A percentile compares a stretch with the other conserved stretches of the same genome.
Evolutionary conservation across 2,329 filamentous ascomycete species (phyloP).

Genomic region (Cadophora luteo-olivacea): DNA sequence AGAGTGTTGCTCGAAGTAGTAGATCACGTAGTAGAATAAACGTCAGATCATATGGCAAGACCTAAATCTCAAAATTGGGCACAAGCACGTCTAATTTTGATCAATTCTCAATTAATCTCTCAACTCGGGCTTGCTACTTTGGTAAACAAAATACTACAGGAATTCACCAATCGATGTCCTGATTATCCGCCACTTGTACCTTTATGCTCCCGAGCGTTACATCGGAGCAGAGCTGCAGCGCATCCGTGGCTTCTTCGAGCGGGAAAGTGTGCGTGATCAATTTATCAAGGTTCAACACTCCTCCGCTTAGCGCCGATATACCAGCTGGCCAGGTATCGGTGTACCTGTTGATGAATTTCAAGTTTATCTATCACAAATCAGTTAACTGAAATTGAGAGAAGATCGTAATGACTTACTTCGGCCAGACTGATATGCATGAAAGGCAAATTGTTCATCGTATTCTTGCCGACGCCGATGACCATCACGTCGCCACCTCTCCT

Average conservation of each 20-base stretch:
- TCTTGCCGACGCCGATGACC: conserved; percentile 68
- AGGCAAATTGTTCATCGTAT: conserved; percentile 65
- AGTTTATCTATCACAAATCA: too few species aligned
- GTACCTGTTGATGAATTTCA: too few species aligned
- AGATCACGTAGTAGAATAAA: neutral
- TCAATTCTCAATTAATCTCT: neutral
- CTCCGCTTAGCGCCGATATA: neutral
- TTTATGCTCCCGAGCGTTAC: conserved; percentile 21
- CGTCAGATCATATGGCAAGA: too few species aligned
- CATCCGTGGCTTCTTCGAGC: neutral
- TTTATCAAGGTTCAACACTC: neutral
- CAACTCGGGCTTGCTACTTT: neutral
- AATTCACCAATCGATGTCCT: neutral
- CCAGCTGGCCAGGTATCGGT: too few species aligned
- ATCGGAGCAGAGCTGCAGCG: conserved; percentile 11
- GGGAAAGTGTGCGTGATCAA: neutral
- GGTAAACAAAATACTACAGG: neutral
- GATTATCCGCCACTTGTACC: conserved; percentile 18
- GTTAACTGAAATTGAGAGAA: too few species aligned
- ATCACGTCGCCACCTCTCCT: conserved; percentile 56
- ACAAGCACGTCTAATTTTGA: too few species aligned
- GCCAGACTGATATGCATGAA: conserved; percentile 38
- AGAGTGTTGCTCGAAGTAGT: conserved; percentile 48
- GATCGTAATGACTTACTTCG: conserved; percentile 34
- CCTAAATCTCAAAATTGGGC: too few species aligned